Percentiles rank a stretch among this genome's conserved stretches.
These are phyloP conservation scores for Laetiporus sulphureus DNA, from an alignment of 1,284 basidiomycete genomes.

Conservation along the genomic window DNA sequence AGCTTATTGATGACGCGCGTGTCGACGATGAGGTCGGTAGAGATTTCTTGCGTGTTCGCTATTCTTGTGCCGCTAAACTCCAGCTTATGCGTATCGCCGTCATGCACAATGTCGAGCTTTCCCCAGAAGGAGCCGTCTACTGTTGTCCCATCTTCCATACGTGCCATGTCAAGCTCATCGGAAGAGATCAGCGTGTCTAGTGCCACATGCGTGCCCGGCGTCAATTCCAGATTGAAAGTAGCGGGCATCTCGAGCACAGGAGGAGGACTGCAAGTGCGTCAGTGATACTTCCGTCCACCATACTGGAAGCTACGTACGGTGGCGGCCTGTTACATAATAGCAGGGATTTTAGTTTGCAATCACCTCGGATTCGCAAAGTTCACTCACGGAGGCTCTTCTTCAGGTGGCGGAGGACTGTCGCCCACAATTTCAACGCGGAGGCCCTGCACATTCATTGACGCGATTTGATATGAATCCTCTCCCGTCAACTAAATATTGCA, in stretches of 20 bases:
- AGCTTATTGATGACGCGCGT: conserved; percentile 67
- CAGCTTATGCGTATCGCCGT: conserved; percentile 66
- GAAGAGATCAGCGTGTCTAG: conserved; percentile 71
- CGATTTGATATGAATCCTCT: conserved; percentile 80
- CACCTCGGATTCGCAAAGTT: background rate
- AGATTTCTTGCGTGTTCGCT: conserved; percentile 47
- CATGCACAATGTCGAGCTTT: conserved; percentile 73
- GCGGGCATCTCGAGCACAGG: conserved; percentile 83
- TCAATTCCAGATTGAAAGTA: conserved; percentile 70
- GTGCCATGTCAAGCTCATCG: conserved; percentile 76
- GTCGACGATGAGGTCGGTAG: conserved; percentile 66
- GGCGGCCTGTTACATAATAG: conserved; percentile 57
- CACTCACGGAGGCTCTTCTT: conserved; percentile 68
- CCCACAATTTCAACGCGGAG: conserved; percentile 76
- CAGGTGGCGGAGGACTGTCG: conserved; percentile 72
- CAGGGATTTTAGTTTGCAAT: no score
- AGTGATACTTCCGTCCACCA: no score
- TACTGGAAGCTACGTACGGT: conserved; percentile 71
- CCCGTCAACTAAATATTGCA: conserved; percentile 49
- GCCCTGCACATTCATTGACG: conserved; percentile 69
- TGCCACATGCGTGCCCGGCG: conserved; percentile 66
- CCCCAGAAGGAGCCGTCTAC: conserved; percentile 82
- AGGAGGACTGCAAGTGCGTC: conserved; percentile 46
- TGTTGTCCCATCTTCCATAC: conserved; percentile 78
- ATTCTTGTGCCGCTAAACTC: conserved; percentile 75